Conservation (phyloP, 2,329 filamentous ascomycete genomes). For the Nannizziopsis barbatae region DNA sequence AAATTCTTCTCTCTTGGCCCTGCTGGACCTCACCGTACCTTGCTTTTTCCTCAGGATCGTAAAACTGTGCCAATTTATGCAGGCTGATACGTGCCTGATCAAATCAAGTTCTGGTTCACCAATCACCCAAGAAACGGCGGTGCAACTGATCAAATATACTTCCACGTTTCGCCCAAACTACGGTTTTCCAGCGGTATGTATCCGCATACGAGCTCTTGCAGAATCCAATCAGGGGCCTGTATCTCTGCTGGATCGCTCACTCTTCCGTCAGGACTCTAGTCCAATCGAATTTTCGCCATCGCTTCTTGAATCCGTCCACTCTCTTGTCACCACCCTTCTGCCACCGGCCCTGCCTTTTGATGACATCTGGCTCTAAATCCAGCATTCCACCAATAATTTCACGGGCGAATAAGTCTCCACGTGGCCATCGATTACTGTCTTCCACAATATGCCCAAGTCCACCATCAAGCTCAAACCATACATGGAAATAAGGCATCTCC, state of each 20-base stretch:
- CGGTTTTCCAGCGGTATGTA: too few relatives aligned
- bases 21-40: neutral
- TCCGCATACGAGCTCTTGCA: neutral
- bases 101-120: too few relatives aligned
- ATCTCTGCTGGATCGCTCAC: neutral
- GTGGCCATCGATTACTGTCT: slow-evolving; percentile 72
- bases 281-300: slow-evolving; percentile 93
- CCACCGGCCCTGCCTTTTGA: slow-evolving; percentile 89
- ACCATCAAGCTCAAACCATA: slow-evolving; percentile 87
- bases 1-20: too few relatives aligned
- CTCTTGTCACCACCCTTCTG: slow-evolving; percentile 53
- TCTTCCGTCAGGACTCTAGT: slow-evolving; percentile 50
- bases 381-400: slow-evolving; percentile 90
- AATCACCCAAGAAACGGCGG: too few relatives aligned
- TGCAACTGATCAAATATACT: too few relatives aligned
- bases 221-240: neutral
- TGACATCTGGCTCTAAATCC: slow-evolving; percentile 65
- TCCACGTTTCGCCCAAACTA: too few relatives aligned
- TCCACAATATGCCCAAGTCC: slow-evolving; percentile 89
- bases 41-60: slow-evolving; percentile 1
- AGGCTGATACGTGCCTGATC: too few relatives aligned
- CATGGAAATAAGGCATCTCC: slow-evolving; percentile 98
- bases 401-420: slow-evolving; percentile 81
- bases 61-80: too few relatives aligned
- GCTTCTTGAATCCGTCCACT: slow-evolving; percentile 66